A percentile compares a stretch with the other conserved stretches of the same genome.
Evolutionary conservation across 805 yeast species (phyloP).

Genomic region (Tetrapisispora taiwanensis): DNA sequence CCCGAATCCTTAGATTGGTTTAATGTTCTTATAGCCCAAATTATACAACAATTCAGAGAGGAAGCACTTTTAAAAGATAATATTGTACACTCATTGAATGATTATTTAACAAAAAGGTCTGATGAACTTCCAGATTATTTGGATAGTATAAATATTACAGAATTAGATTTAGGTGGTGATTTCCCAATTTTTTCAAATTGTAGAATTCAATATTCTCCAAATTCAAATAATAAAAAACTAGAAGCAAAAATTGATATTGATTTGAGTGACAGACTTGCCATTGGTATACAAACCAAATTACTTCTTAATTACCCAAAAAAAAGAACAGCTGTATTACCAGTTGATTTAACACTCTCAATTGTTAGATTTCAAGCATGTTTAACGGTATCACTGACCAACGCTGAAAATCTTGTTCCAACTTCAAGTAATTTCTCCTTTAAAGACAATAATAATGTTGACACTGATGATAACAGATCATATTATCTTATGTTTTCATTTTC

Average conservation of each 20-base stretch:
- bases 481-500: constrained; percentile 82
- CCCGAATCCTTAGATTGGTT: constrained; percentile 96
- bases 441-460: neutral
- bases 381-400: constrained; percentile 54
- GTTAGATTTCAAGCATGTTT: constrained; percentile 87
- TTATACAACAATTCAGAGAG: constrained; percentile 74
- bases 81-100: constrained; percentile 68
- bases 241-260: constrained; percentile 91
- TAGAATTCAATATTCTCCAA: constrained; percentile 55
- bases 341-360: constrained; percentile 73
- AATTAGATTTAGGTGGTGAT: constrained; percentile 85
- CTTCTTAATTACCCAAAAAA: constrained; percentile 76
- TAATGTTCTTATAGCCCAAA: constrained; percentile 86
- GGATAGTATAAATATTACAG: constrained; percentile 69
- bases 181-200: constrained; percentile 94
- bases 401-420: constrained; percentile 21
- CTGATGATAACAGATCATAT: constrained; percentile 36
- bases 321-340: constrained; percentile 77
- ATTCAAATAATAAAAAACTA: constrained; percentile 36
- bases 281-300: constrained; percentile 75
- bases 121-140: constrained; percentile 70
- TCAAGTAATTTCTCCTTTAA: constrained; percentile 5
- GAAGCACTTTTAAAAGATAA: constrained; percentile 83
- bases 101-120: constrained; percentile 40
- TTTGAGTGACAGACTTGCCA: constrained; percentile 72